A percentile compares a stretch with the other conserved stretches of the same genome.
These are phyloP conservation scores for Blastomyces percursus DNA, from an alignment of 2,329 filamentous ascomycete species.

Conservation along the genomic window DNA sequence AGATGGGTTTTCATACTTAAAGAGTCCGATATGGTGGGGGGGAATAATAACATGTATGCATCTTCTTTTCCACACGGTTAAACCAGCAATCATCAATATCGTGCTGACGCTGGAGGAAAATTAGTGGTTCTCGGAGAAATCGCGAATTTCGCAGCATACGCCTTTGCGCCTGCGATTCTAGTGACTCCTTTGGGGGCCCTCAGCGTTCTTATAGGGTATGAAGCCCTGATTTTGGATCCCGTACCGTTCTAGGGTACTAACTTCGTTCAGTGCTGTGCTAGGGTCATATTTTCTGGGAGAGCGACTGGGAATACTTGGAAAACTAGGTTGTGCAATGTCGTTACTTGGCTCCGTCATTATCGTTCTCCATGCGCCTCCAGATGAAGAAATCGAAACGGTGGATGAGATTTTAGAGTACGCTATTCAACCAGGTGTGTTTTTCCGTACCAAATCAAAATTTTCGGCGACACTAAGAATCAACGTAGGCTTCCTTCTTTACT, in stretches of 20 bases:
- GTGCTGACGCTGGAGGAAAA: conserved; percentile 7
- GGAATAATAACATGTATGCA: conserved; percentile 76
- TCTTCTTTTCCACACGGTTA: not conserved
- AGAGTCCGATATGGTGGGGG: conserved; percentile 94
- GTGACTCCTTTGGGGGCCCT: conserved; percentile 91
- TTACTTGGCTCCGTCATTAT: conserved; percentile 95
- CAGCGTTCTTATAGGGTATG: conserved; percentile 75
- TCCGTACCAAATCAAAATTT: no score
- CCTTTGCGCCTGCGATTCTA: conserved; percentile 95
- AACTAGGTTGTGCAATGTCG: conserved; percentile 91
- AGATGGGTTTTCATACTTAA: conserved; percentile 87
- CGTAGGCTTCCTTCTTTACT: conserved; percentile 81
- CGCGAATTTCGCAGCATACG: conserved; percentile 96
- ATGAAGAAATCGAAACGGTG: conserved; percentile 81
- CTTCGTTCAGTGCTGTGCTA: conserved; percentile 57
- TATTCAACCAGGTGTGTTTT: conserved; percentile 66
- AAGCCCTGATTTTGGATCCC: conserved; percentile 11
- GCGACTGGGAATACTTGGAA: conserved; percentile 77
- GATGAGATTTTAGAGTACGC: conserved; percentile 87
- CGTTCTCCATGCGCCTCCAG: conserved; percentile 89
- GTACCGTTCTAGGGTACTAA: conserved; percentile 12
- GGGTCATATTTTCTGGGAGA: conserved; percentile 92
- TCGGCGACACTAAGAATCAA: conserved; percentile 6
- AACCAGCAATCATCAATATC: not conserved
- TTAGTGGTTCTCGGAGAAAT: conserved; percentile 84